Evolutionary conservation across 495 filamentous ascomycete species (phyloP).

Genomic region (Aspergillus leporis): DNA sequence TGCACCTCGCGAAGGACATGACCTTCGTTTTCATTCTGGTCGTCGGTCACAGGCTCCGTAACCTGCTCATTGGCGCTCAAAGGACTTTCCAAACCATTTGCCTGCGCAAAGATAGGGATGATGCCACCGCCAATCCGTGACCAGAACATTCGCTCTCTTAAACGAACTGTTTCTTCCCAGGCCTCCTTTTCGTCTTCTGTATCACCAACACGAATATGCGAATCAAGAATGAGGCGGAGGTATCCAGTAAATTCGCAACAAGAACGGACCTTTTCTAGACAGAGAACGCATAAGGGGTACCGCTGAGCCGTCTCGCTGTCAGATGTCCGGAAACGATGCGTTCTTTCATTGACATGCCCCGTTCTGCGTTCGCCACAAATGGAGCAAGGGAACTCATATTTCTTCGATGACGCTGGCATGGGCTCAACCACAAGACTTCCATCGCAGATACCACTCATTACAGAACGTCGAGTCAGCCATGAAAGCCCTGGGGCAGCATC

Average conservation of each 20-base stretch:
- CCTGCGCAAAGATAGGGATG: conserved; percentile 59
- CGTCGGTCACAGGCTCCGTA: not conserved
- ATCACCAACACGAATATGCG: conserved; percentile 76
- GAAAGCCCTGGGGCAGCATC: conserved; percentile 89
- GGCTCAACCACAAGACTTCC: conserved; percentile 91
- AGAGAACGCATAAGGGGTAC: conserved; percentile 89
- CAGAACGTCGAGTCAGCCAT: conserved; percentile 84
- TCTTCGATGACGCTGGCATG: conserved; percentile 58
- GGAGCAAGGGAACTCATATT: conserved; percentile 73
- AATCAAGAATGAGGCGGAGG: conserved; percentile 83
- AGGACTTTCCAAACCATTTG: conserved; percentile 10
- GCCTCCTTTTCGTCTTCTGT: conserved; percentile 76
- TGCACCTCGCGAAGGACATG: not conserved
- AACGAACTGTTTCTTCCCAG: conserved; percentile 88
- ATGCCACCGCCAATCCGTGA: conserved; percentile 85
- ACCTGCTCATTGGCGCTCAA: not conserved
- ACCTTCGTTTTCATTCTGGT: not conserved
- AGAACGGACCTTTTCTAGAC: conserved; percentile 77
- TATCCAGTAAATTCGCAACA: conserved; percentile 93
- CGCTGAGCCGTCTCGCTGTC: conserved; percentile 81
- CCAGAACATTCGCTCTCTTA: conserved; percentile 97
- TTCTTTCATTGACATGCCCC: conserved; percentile 67
- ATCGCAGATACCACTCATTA: conserved; percentile 77
- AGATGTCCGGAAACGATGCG: conserved; percentile 85
- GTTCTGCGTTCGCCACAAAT: conserved; percentile 83